Evolutionary conservation across 495 filamentous ascomycete genomes (phyloP), one percentile per base, ranked within the genome.

Genomic region (Tuber microsphaerosporum): DNA sequence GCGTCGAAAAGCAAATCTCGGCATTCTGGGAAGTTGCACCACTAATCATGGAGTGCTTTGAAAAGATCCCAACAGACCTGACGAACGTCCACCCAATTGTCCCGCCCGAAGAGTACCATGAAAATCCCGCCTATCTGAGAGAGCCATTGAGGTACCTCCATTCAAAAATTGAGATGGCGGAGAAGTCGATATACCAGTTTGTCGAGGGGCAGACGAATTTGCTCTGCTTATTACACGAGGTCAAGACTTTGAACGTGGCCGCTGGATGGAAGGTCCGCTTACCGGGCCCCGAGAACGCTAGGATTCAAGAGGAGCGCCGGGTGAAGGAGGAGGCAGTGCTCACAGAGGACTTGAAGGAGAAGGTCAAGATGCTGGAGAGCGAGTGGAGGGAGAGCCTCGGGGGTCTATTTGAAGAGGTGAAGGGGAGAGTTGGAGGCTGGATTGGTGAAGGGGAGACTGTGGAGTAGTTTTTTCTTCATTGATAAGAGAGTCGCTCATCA

Each of bases 11-110:
- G 44, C 96, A 97, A 83, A 88, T 97, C 0, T 92, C 89, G 22
- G 93, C 93, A 5, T 99, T 97, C 85, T 99, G 95, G 95, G 96
- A 99, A 81, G 97, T 98, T 78, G 95, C 94, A 0, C 96, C 96
- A 1, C 87, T 89, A 1, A 87, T 99, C 0, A 86, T 90, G 16
- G 87, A 89, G 1, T 84, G 97, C 34, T 88, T 94, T 8, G 91
- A 95, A 79, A 91, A 91, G 80, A 89, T 97, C 22, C 94, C 93
- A 0, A 79, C 84, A 7, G 75, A 77, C 31, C 65, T 83, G 69
- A 77, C 74, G 22, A 82, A 81, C 65, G 82, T 84, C n/a, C 78
- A 79, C 12, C 82, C 80, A 0, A 83, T 82, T 42, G 78, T 99
- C 71, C 95, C 95, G 0, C 79, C 86, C 0, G 84, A 88, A 42